phyloP scores from a whole-genome alignment of 305 asterid species.

The Ajuga reptans region DNA sequence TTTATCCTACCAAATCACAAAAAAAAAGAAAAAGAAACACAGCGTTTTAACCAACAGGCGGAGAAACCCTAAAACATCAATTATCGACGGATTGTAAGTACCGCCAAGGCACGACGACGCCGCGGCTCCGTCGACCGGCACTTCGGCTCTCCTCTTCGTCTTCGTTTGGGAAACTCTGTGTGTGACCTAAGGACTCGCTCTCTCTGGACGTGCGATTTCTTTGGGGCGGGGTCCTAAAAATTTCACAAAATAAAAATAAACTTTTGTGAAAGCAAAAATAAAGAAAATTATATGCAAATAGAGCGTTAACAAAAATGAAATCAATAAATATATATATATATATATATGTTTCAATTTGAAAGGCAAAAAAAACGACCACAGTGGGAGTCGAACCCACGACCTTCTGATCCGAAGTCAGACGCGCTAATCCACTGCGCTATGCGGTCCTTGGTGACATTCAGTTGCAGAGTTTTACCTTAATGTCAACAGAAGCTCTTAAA shows the following conservation, averaged over 20 bases:
- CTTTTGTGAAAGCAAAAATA: no score
- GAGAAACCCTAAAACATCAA: neutral
- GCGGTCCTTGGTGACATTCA: no score
- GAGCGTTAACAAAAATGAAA: no score
- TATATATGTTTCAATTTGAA: no score
- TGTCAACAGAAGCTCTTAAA: no score
- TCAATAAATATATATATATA: no score
- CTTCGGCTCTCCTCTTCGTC: neutral
- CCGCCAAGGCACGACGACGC: neutral
- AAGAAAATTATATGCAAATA: no score
- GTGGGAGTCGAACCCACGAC: slow-evolving; percentile 99
- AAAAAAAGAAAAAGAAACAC: neutral
- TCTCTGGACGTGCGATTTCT: neutral
- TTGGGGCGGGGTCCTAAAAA: neutral
- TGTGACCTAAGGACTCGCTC: neutral
- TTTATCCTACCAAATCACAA: neutral
- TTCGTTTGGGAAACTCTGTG: neutral
- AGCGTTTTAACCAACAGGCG: neutral
- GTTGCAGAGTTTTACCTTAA: no score
- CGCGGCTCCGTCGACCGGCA: neutral
- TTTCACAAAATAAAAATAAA: neutral
- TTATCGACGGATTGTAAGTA: neutral
- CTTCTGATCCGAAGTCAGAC: slow-evolving; percentile 93
- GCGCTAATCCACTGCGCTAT: slow-evolving; percentile 93
- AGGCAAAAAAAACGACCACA: slow-evolving; percentile 49